These are phyloP conservation scores for Nakazawaea anatomiae DNA, from an alignment of 805 yeast species.

Conservation along the genomic window DNA sequence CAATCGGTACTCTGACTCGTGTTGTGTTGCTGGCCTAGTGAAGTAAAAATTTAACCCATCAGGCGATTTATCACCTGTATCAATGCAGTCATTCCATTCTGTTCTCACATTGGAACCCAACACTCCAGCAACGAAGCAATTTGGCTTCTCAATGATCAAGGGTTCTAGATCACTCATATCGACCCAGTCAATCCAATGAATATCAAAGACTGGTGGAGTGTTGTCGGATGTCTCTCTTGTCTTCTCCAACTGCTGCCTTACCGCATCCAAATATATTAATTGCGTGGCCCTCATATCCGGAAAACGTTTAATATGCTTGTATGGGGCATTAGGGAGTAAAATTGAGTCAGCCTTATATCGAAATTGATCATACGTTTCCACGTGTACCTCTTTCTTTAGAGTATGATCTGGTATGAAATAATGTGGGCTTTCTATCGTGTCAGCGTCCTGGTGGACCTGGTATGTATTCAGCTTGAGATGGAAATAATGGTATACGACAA, in stretches of 20 bases:
- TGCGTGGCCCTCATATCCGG: conserved; percentile 28
- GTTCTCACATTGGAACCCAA: conserved; percentile 32
- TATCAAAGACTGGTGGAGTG: conserved; percentile 30
- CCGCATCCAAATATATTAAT: conserved; percentile 25
- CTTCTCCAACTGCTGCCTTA: conserved; percentile 22
- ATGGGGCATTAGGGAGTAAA: conserved; percentile 33
- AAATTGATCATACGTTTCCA: conserved; percentile 14
- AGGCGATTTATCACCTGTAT: conserved; percentile 14
- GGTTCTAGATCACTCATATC: conserved; percentile 38
- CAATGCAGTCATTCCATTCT: conserved; percentile 35
- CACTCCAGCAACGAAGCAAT: conserved; percentile 39
- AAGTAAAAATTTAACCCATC: conserved; percentile 19
- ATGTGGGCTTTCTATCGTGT: not conserved
- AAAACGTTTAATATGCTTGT: conserved; percentile 25
- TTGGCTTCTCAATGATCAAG: conserved; percentile 31
- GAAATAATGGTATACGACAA: conserved; percentile 2
- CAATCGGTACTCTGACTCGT: conserved; percentile 30
- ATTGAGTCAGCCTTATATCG: conserved; percentile 25
- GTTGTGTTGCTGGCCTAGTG: conserved; percentile 20
- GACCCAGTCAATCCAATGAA: conserved; percentile 54
- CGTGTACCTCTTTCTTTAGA: not conserved
- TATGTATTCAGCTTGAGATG: not conserved
- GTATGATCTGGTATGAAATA: not conserved
- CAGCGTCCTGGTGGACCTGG: not conserved
- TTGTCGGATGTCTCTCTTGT: conserved; percentile 18